These are phyloP conservation scores for Lactarius psammicola DNA, from an alignment of 768 basidiomycete genomes.

Conservation along the genomic window DNA sequence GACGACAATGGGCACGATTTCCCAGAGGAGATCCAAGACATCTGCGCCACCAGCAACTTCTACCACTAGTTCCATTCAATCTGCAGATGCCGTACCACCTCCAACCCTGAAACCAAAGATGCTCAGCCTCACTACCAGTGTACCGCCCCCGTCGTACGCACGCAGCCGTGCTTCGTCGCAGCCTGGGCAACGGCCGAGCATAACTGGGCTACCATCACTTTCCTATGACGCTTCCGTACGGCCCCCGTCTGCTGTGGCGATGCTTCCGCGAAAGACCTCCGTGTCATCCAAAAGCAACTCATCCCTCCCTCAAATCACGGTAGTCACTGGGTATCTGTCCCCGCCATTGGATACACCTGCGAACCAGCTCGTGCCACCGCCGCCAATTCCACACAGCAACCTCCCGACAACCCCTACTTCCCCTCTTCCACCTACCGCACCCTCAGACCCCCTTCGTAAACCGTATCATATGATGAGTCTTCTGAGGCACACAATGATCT, in stretches of 20 bases:
- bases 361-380: conserved; percentile 44
- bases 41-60: conserved; percentile 54
- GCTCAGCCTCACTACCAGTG: conserved; percentile 31
- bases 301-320: conserved; percentile 45
- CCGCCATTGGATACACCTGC: conserved; percentile 35
- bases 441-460: conserved; percentile 70
- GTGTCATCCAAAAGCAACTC: conserved; percentile 54
- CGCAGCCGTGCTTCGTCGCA: conserved; percentile 74
- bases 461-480: conserved; percentile 91
- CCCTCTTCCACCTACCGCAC: conserved; percentile 70
- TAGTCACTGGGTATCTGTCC: conserved; percentile 52
- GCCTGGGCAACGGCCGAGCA: conserved; percentile 63
- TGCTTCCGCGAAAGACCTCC: conserved; percentile 55
- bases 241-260: conserved; percentile 44
- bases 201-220: conserved; percentile 47
- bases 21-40: conserved; percentile 61
- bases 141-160: conserved; percentile 26
- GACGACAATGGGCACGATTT: conserved; percentile 62
- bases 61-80: conserved; percentile 15
- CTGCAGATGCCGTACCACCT: conserved; percentile 26
- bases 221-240: conserved; percentile 52
- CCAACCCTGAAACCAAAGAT: conserved; percentile 40
- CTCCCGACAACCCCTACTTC: conserved; percentile 75
- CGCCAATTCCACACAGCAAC: conserved; percentile 51
- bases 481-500: conserved; percentile 74